Base-by-base conservation (phyloP, 2,329 filamentous ascomycete species). In the Alternaria arborescens region DNA sequence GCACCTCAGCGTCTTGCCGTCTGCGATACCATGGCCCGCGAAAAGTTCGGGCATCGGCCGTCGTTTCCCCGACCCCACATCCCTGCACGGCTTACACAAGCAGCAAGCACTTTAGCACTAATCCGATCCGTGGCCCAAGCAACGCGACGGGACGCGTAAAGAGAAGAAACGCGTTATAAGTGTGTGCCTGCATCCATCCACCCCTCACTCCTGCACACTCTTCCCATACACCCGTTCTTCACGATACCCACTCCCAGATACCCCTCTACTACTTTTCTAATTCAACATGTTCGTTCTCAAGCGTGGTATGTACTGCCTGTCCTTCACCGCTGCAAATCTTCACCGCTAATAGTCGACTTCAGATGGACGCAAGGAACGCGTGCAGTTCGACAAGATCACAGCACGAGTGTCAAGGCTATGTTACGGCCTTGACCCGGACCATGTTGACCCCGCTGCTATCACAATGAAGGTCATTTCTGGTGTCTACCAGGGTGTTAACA, bases 311-410 rank as follows among this genome's bases (percentile, higher is more conserved):
- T 77, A 65, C 48, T 55, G 55, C 14, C 36, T 24, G 34, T 38
- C 58, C 58, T 58, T 58, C 61, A 64, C 55, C 58, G 52, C 64
- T 69, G 66, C 70, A 73, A 65, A 47, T 54, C 60, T 67, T 68
- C 60, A 51, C 51, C 59, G 61, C 74, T 78, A 66, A 78, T 67
- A 53, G 58, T 50, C 26, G 53, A 52, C 58, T 51, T 38, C 72
- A 98, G 95, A 99, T 87, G 94, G 94, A 83, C 95, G 95, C 86
- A 97, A 98, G 86, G 95, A 99, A 87, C 95, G 95, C 82, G 95
- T 99, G 69, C 95, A 99, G 82, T 99, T 99, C 85, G 95, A 99
- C 87, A 99, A 99, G 86, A 99, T 99, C 88, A 98, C 95, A 77
- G 95, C 95, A 75, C 93, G 95, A 82, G 95, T 99, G 71, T 98